phyloP scores from a whole-genome alignment of 257 asterid genomes.

The Prunella vulgaris region DNA sequence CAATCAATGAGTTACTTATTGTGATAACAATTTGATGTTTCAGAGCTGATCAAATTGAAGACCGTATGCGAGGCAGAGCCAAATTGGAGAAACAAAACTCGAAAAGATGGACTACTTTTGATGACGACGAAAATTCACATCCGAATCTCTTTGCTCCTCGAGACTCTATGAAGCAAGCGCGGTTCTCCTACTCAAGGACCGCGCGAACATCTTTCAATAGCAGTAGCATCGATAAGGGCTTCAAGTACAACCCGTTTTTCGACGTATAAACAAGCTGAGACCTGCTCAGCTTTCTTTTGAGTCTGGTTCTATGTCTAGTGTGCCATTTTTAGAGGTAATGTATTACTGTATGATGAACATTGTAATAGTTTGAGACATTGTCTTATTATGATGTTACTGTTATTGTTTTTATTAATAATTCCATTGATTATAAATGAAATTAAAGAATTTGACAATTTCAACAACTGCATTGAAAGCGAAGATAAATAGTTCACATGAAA shows the following conservation, averaged over 20 bases:
- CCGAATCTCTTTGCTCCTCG: constrained; percentile 62
- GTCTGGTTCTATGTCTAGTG: too few relatives aligned
- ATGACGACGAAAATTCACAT: constrained; percentile 59
- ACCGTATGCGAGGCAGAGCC: constrained; percentile 34
- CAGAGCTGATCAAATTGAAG: constrained; percentile 58
- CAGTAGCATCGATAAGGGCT: constrained; percentile 63
- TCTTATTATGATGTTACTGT: too few relatives aligned
- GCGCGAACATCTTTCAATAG: constrained; percentile 25
- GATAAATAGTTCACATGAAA: constrained; percentile 27
- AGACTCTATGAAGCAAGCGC: constrained; percentile 31
- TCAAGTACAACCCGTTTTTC: constrained; percentile 71
- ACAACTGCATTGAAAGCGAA: constrained; percentile 1
- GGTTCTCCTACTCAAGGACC: constrained; percentile 32
- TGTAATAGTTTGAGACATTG: constrained; percentile 14
- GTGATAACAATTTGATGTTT: neutral
- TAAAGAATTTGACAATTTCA: neutral
- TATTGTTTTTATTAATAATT: neutral
- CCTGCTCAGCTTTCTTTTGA: constrained; percentile 25
- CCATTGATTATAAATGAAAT: neutral
- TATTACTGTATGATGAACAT: neutral
- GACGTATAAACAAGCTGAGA: constrained; percentile 43
- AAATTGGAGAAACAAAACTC: constrained; percentile 28
- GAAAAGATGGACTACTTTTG: constrained; percentile 46
- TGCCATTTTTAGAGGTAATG: neutral
- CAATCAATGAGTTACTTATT: neutral